Evolutionary conservation across 2,329 filamentous ascomycete species (phyloP), one percentile per base, ranked within the genome.

Genomic region (Paraconiothyrium sp.): DNA sequence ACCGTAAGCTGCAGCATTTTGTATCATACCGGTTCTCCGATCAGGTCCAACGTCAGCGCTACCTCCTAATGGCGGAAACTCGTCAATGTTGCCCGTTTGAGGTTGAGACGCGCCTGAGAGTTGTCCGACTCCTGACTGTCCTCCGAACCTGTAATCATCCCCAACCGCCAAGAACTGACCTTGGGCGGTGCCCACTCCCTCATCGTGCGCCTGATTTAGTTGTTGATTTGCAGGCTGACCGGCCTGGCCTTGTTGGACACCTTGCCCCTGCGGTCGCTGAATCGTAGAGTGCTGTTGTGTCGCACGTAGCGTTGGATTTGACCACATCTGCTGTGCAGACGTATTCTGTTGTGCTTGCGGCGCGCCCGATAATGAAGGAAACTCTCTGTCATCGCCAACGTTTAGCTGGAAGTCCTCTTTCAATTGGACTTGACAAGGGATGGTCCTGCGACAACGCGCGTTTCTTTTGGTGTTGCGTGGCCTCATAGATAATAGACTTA

Each of bases 61-160:
- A 51, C 85, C 83, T 56, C 85, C 84, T 52, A 89, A 75, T n/a
- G 87, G 85, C 61, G 86, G 86, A 61, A 88, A 89, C 57, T 88
- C 86, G 16, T 88, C 86, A 51, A 86, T 85, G 67, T 84, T 86
- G 65, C 83, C 83, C 30, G 85, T 82, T 66, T 86, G 84, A 46
- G 84, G 84, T 63, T 87, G 85, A 43, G 76, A 77, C 44, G 79
- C 78, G 24, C 80, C 80, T 55, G 82, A 80, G 54, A 86, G 74
- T 69, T 85, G 84, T 54, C 83, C 83, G 57, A 83, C 83, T 41
- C 85, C 83, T 51, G 80, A 80, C 71, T 86, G 84, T 37, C 83
- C 84, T 43, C 86, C 86, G 67, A 85, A 87, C 41, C 86, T 82
- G 67, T 86, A 87, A 63, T 87, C 85, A 70, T 84, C 85, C 61